A percentile compares a stretch with the other conserved stretches of the same genome.
phyloP scores from a whole-genome alignment of 2,329 filamentous ascomycete species.

The Metarhizium album region DNA sequence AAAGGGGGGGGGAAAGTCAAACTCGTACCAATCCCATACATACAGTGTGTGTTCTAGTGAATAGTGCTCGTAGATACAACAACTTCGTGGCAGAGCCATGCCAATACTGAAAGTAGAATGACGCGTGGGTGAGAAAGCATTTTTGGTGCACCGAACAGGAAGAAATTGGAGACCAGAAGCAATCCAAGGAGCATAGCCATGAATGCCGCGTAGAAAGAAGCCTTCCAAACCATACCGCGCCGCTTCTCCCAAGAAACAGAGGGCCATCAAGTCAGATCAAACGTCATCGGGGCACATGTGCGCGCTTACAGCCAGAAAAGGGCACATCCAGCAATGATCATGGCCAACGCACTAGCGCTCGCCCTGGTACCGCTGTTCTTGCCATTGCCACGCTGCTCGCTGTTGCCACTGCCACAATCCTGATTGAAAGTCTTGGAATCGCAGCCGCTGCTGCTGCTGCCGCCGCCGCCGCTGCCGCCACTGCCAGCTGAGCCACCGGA shows the following conservation, averaged over 20 bases:
- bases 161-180: background rate
- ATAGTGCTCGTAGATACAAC: background rate
- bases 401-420: constrained; percentile 19
- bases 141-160: background rate
- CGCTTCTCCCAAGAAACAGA: background rate
- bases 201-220: background rate
- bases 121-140: background rate
- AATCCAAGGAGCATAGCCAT: background rate
- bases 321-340: constrained; percentile 25
- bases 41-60: background rate
- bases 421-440: constrained; percentile 29
- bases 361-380: constrained; percentile 22
- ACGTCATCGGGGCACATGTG: background rate
- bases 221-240: background rate
- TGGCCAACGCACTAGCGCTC: constrained; percentile 25
- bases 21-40: background rate
- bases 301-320: constrained; percentile 23
- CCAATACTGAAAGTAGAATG: background rate
- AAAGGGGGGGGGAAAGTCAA: background rate
- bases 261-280: background rate
- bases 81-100: background rate
- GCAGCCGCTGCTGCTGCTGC: constrained; percentile 22
- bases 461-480: constrained; percentile 20
- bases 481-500: constrained; percentile 13
- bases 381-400: constrained; percentile 15